Conservation (phyloP, 192 early-diverging fungal genomes). For the Podila minutissima region DNA sequence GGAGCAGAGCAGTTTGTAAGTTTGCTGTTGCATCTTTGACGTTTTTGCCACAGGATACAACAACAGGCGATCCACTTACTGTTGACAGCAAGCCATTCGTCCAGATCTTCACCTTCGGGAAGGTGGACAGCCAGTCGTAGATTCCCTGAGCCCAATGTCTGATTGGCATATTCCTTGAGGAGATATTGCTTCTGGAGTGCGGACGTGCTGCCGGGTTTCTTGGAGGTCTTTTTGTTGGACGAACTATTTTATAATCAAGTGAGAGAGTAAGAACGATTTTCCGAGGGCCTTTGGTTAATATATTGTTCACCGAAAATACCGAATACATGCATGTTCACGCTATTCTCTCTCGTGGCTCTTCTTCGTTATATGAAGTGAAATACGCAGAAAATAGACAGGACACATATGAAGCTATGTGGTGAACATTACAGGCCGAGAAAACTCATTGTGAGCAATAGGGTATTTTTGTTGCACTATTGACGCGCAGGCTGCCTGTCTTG, state of each 20-base stretch:
- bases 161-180: conserved; percentile 68
- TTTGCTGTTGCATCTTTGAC: not conserved
- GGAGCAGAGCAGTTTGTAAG: not conserved
- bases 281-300: not conserved
- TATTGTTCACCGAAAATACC: not conserved
- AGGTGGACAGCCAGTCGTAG: conserved; percentile 80
- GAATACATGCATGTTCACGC: too few relatives aligned
- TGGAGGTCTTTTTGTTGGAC: conserved; percentile 67
- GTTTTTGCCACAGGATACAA: not conserved
- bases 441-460: conserved; percentile 27
- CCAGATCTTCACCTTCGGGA: conserved; percentile 87
- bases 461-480: too few relatives aligned
- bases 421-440: conserved; percentile 44
- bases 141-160: conserved; percentile 83
- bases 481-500: too few relatives aligned
- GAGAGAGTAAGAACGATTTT: not conserved
- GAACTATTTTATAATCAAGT: conserved; percentile 10
- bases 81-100: conserved; percentile 96
- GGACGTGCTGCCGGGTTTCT: conserved; percentile 60
- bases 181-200: conserved; percentile 70
- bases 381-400: not conserved
- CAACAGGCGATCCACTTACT: conserved; percentile 38
- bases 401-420: not conserved
- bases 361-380: not conserved
- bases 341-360: too few relatives aligned